Evolutionary conservation across 805 yeast genomes (phyloP), one percentile per base, ranked within the genome.

Genomic region (Sugiyamaella valdiviana): DNA sequence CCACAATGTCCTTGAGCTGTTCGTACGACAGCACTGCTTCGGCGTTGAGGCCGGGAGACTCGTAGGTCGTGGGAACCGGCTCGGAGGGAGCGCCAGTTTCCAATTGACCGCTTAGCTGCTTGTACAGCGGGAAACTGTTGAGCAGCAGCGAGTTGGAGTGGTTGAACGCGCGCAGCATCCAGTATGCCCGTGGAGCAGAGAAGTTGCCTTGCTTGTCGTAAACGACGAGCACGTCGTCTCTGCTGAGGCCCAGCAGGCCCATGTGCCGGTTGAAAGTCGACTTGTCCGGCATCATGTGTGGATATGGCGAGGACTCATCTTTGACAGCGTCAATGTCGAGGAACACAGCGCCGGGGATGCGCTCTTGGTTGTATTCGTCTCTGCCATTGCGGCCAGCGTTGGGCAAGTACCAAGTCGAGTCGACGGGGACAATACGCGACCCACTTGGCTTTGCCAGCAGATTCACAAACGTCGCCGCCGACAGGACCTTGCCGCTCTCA

Each of bases 401-500:
- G 42, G 98, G 96, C 78, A 91, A 75, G 65, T 81, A 88, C 97
- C 98, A 93, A 0, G 97, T 82, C 3, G 95, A 80, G 64, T 91
- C 99, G 17, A 91, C 70, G 0, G 95, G 54, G 14, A 53, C 44
- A 24, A 46, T 46, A 15, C n/a, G 22, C n/a, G 36, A 12, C n/a
- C 32, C 32, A 10, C 32, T 21, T 14, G 22, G 5, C 21, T 24
- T 20, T 16, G 26, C 36, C 2, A 24, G 23, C 2, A 26, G 15
- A 19, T 26, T 32, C 10, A 37, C 9, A 23, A 45, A 24, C 12
- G 48, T 19, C 12, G 15, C n/a, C 15, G 48, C 48, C 3, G 44
- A 39, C 19, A 45, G 22, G 32, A 29, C 16, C 32, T 45, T 45
- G 15, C 38, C 38, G 6, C 32, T 22, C 20, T 39, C 19, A 22